Conservation (phyloP, 2,329 filamentous ascomycete species). For the Epichloe aotearoae region DNA sequence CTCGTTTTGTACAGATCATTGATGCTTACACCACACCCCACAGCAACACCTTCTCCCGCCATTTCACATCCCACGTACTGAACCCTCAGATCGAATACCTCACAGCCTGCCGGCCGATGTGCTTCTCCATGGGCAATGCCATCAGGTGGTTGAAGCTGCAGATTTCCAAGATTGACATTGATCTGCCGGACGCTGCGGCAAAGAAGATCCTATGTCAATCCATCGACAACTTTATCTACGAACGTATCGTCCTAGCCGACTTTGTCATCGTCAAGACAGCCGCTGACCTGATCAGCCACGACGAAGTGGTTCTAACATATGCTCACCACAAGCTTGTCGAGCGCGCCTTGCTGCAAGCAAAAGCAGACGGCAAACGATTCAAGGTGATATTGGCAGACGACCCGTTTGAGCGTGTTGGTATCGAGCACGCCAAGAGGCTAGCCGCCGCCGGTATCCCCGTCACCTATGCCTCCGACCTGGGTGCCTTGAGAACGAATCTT, state of each 20-base stretch:
- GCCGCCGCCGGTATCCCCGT: constrained; percentile 57
- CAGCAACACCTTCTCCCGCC: constrained; percentile 72
- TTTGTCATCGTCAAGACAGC: constrained; percentile 71
- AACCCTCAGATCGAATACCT: constrained; percentile 94
- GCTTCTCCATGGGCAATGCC: constrained; percentile 92
- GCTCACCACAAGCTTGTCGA: constrained; percentile 79
- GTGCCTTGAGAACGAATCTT: constrained; percentile 62
- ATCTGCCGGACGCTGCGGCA: constrained; percentile 66
- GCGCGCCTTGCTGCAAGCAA: constrained; percentile 63
- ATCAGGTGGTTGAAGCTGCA: constrained; percentile 89
- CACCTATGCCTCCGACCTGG: constrained; percentile 65
- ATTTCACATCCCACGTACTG: constrained; percentile 81
- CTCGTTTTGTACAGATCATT: constrained; percentile 50
- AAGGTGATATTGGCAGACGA: constrained; percentile 75
- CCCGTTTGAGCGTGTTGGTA: constrained; percentile 38
- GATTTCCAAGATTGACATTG: constrained; percentile 81
- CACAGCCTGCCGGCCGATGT: constrained; percentile 86
- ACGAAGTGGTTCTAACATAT: constrained; percentile 76
- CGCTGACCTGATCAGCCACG: constrained; percentile 60
- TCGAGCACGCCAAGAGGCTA: constrained; percentile 55
- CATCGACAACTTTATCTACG: constrained; percentile 82
- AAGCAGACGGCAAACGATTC: constrained; percentile 58
- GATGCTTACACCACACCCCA: constrained; percentile 82
- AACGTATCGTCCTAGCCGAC: constrained; percentile 79
- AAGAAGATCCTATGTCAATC: constrained; percentile 65